Base-by-base conservation (phyloP, 2,329 filamentous ascomycete species). In the Whalleya microplaca region DNA sequence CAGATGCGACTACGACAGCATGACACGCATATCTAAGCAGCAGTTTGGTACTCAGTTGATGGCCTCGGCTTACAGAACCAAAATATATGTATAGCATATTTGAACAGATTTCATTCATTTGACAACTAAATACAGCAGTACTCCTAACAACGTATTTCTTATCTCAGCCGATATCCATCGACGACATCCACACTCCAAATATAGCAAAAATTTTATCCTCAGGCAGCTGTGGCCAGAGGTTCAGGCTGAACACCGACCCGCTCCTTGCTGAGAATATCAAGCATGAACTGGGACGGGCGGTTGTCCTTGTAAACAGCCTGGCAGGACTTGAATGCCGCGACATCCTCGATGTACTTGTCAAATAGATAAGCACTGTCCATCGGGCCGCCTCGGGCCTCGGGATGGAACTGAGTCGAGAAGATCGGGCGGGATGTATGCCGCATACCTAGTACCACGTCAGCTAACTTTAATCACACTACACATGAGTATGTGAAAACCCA, bases 331-430 rank as follows among this genome's bases (percentile, higher is more conserved):
- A 94, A 96, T 72, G 90, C 85, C 74, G 87, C 83, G 37, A 98
- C 92, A 69, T 89, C 94, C 74, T 96, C 87, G 45, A 98, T 80
- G 79, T 98, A 99, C 80, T 91, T 92, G 77, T 99, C 95, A 71
- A 99, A 99, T 58, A 99, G 84, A 78, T 96, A 98, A 2, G 91
- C 88, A 63, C 91, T 96, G 80, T 99, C 95, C 78, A 96, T 90
- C 52, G 95, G 95, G 52, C 95, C 95, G 59, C 95, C 95, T 83
- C 96, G 96, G 66, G 95, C 95, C 79, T 99, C 95, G 16, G 95
- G 95, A 73, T 99, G 95, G 87, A 99, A 99, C 77, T 99, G 95
- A 21, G 93, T 96, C 63, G 91, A 94, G 84, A 99, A 98, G 74
- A 99, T 99, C 61, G 95, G 95, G 37, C 94, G 91, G 56, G 90